Conservation (phyloP, 108 stramenopile species). For the Pseudonitzschia multistriata region DNA sequence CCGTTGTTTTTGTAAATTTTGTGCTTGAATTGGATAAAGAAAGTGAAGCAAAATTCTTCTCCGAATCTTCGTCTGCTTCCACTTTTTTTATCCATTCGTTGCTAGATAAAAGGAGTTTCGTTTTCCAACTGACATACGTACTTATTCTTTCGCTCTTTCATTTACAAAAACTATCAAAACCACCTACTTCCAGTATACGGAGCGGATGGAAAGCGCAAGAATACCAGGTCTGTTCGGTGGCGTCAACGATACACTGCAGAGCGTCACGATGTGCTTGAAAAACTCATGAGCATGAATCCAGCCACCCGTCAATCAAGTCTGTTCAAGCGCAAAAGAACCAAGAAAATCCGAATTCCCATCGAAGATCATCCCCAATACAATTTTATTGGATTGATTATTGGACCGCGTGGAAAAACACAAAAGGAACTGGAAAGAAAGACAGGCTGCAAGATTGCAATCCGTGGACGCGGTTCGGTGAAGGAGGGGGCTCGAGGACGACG, state of each 20-base stretch:
- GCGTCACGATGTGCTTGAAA: conserved; percentile 82
- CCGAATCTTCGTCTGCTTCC: no score
- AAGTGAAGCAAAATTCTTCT: no score
- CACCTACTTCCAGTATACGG: conserved; percentile 68
- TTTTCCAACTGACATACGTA: no score
- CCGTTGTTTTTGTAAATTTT: not conserved
- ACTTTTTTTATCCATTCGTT: no score
- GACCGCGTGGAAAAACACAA: conserved; percentile 98
- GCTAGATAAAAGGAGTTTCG: not conserved
- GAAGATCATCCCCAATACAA: conserved; percentile 93
- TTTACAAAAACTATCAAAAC: not conserved
- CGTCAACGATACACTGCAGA: conserved; percentile 80
- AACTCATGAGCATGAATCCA: conserved; percentile 80
- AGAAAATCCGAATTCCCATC: conserved; percentile 84
- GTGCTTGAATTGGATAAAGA: not conserved
- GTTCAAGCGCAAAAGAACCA: conserved; percentile 68
- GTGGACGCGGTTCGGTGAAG: conserved; percentile 95
- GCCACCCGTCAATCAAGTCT: conserved; percentile 49
- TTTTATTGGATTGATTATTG: conserved; percentile 95
- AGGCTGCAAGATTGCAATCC: conserved; percentile 97
- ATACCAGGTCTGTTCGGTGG: conserved; percentile 96
- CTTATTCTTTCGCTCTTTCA: not conserved
- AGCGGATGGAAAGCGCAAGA: conserved; percentile 90
- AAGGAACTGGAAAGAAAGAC: conserved; percentile 96
- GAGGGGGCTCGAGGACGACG: conserved; percentile 91